phyloP scores from a whole-genome alignment of 2,329 filamentous ascomycete species.

The Daldinia sp. region DNA sequence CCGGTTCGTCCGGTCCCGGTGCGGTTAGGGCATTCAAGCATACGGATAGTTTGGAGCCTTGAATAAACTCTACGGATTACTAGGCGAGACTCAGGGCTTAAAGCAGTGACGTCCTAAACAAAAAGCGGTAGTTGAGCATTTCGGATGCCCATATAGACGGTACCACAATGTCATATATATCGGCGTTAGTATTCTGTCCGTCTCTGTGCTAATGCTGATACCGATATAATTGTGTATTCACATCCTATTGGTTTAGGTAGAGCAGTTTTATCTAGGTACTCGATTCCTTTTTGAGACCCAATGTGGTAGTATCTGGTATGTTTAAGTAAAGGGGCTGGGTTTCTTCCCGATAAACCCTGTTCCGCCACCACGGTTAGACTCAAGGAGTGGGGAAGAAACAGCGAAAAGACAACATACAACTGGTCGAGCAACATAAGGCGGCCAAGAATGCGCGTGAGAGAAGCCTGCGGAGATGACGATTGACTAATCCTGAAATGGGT shows the following conservation, averaged over 20 bases:
- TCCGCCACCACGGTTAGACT: not conserved
- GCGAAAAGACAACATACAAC: not conserved
- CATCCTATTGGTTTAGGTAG: too few species aligned
- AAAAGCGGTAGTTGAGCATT: too few species aligned
- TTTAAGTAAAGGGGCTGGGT: not conserved
- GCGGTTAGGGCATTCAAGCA: too few species aligned
- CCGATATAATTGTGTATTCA: not conserved
- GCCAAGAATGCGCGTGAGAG: not conserved
- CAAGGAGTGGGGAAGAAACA: not conserved
- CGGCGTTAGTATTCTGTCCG: too few species aligned
- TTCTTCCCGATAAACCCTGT: not conserved
- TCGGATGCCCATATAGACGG: not conserved
- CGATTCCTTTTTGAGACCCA: not conserved
- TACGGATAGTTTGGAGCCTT: too few species aligned
- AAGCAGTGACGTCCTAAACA: too few species aligned
- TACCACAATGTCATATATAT: not conserved
- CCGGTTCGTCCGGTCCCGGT: too few species aligned
- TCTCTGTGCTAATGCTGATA: not conserved
- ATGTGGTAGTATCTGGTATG: conserved; percentile 5
- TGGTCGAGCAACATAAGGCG: not conserved
- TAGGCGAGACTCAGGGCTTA: too few species aligned
- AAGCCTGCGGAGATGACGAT: not conserved
- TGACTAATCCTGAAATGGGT: not conserved
- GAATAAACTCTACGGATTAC: too few species aligned
- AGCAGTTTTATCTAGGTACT: too few species aligned